Base-by-base conservation (phyloP, 306 rosid species). In the Ormosia semicastrata region DNA sequence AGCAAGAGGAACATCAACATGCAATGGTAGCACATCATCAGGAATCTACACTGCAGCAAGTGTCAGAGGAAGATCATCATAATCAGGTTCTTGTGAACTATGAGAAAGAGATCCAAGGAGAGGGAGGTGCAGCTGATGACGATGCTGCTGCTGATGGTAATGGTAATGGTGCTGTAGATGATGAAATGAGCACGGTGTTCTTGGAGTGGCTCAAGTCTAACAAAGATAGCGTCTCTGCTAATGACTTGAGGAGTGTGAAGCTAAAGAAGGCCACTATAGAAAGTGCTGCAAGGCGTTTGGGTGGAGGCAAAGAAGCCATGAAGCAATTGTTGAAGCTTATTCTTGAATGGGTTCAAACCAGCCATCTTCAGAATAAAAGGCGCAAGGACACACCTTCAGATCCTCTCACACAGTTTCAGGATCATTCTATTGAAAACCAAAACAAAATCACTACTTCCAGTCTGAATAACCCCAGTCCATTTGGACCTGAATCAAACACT, bases 301-400 rank as follows among this genome's bases (percentile, higher is more conserved):
- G 99, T 2, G 99, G 99, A 36, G 99, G 99, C 2, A 88, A 87
- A 83, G 96, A 93, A 62, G 99, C 89, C n/a, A 95, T 89, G 98
- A 95, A 95, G 58, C 94, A 92, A 66, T 82, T 95, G 74, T 81
- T 95, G 76, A 95, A 95, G 74, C 97, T 95, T 7, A 91, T 95
- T 59, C 96, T 95, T 17, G 89, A 95, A 79, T 95, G 99, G 99
- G 99, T 95, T 81, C 94, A 93, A 83, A 93, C 89, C 0, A 95
- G 92, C 34, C 97, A 95, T 77, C 93, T 95, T 57, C 97, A 92
- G 49, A 91, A 82, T 69, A 85, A 90, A 53, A 85, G 93, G 53
- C 79, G 57, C 62, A 78, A 79, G 65, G 90, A 80, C 29, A 34
- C 30, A 40, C 13, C 6, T 7, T 40, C 81, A 44, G 78, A 80